Base-by-base conservation (phyloP, 495 filamentous ascomycete genomes). In the Podospora pseudoanserina region DNA sequence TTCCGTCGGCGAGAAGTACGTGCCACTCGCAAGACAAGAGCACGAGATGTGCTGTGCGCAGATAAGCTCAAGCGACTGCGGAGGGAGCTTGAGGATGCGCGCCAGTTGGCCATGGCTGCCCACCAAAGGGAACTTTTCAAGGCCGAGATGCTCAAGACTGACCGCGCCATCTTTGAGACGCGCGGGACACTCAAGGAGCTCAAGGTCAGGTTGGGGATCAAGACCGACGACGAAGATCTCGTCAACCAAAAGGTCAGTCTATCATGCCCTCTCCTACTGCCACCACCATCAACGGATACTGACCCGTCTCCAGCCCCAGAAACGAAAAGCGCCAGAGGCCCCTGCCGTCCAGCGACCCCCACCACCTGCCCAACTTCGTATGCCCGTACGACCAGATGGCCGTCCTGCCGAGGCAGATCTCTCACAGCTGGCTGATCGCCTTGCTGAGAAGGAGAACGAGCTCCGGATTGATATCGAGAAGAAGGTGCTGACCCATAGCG, bases 1-100 rank as follows among this genome's bases (percentile, higher is more conserved):
- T 99, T 99, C 86, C 89, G 95, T 69, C 91, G 96, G 65, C 91
- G 96, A 58, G 95, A 99, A 78, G 92, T 96, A 44, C 92, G 95
- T 55, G 92, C 95, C 77, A 92, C 92, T 61, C 90, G 95, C 71
- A 98, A 97, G 81, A 99, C 95, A 39, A 89, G 95, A 74, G 91
- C 92, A 60, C 86, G 95, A 73, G 96, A 98, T 83, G 91, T 92
- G 19, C 94, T 97, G 75, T 94, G 92, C 71, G 91, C 90, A 64
- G 95, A 99, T 73, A 98, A 97, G 78, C 85, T 99, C 70, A 93
- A 93, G 81, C 90, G 90, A 73, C 82, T 99, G 71, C 88, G 95
- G 68, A 93, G 90, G 76, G 96, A 99, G 78, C 80, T 97, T 55
- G 96, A 98, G 81, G 91, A 94, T 69, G 92, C 90, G 64, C 89